Conservation (phyloP, 1,139 yeast genomes). For the Torulaspora globosa region DNA sequence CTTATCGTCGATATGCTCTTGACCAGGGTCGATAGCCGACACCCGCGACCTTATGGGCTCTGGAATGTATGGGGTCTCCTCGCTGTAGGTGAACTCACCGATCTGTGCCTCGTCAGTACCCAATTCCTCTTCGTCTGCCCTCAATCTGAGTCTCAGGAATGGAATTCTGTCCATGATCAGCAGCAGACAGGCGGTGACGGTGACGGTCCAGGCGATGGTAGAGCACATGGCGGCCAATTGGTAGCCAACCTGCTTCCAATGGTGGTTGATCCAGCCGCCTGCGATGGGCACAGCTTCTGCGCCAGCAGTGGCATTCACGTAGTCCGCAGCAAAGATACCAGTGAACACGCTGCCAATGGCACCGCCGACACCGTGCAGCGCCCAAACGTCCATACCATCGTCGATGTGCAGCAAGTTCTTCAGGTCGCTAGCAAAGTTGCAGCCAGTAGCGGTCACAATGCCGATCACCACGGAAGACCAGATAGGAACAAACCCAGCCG, state of each 20-base stretch:
- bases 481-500: constrained; percentile 92
- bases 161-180: constrained; percentile 76
- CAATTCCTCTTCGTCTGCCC: constrained; percentile 81
- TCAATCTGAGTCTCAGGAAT: constrained; percentile 73
- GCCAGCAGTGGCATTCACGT: constrained; percentile 74
- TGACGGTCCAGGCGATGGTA: constrained; percentile 76
- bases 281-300: constrained; percentile 55
- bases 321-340: constrained; percentile 91
- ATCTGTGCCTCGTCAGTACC: constrained; percentile 89
- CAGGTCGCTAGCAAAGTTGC: constrained; percentile 81
- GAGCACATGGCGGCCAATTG: constrained; percentile 84
- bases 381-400: constrained; percentile 94
- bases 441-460: constrained; percentile 66
- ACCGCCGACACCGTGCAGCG: constrained; percentile 94
- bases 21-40: constrained; percentile 34
- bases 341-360: constrained; percentile 78
- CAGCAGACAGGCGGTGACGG: constrained; percentile 67
- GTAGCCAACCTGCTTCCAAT: constrained; percentile 85
- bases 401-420: constrained; percentile 72
- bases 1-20: constrained; percentile 36
- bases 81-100: constrained; percentile 77
- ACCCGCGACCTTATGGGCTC: constrained; percentile 64
- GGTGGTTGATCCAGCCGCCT: constrained; percentile 95
- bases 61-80: constrained; percentile 61
- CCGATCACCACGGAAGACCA: constrained; percentile 87